Percentiles rank a stretch among this genome's conserved stretches.
phyloP scores from a whole-genome alignment of 192 early-diverging fungal species.

The Coemansia sp. region DNA sequence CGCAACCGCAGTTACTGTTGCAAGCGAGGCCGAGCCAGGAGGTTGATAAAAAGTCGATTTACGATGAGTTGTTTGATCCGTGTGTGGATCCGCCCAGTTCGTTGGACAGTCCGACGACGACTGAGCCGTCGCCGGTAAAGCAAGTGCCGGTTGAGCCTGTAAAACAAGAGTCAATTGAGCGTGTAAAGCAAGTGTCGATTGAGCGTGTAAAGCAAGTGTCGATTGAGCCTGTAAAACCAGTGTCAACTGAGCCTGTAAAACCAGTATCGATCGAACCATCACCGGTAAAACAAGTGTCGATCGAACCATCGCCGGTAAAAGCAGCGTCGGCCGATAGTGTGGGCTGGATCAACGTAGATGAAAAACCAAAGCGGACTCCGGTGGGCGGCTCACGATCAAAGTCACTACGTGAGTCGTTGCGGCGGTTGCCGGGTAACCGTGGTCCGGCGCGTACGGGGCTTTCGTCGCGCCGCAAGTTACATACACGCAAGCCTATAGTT shows the following conservation, averaged over 20 bases:
- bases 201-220: too few relatives aligned
- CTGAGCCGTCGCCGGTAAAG: background rate
- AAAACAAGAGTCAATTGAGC: background rate
- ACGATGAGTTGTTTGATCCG: conserved; percentile 15
- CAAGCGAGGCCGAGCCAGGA: background rate
- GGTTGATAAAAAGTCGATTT: background rate
- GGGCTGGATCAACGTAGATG: conserved; percentile 30
- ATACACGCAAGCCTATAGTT: background rate
- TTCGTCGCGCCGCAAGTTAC: conserved; percentile 16
- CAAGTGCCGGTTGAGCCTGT: background rate
- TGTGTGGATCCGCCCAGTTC: conserved; percentile 11
- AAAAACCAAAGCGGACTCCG: background rate
- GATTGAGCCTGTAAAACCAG: too few relatives aligned
- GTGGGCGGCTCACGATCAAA: background rate
- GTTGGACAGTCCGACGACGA: background rate
- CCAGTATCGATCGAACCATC: background rate
- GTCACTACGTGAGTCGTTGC: conserved; percentile 32
- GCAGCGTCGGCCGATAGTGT: conserved; percentile 4
- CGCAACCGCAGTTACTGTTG: conserved; percentile 4
- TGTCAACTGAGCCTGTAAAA: too few relatives aligned
- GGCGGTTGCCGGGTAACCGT: conserved; percentile 31
- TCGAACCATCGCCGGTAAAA: background rate
- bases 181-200: background rate
- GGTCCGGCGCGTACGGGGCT: conserved; percentile 30
- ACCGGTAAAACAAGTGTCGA: background rate